Conservation (phyloP, 345 rosid species). For the Clausena lansium region DNA sequence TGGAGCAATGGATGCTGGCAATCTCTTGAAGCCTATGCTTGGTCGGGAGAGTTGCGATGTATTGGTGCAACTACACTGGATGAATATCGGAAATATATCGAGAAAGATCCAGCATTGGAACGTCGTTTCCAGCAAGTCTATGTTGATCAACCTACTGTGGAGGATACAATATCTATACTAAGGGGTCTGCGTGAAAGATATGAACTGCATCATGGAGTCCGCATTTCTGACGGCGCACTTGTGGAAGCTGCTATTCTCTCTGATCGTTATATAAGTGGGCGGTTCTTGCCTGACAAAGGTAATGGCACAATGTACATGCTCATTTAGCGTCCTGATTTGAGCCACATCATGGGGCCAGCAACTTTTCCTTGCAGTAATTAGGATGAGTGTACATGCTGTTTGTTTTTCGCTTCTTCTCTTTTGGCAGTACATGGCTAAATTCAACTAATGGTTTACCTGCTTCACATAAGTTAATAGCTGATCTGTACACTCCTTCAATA, state of each 20-base stretch:
- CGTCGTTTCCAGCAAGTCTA: conserved; percentile 99
- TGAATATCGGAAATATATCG: conserved; percentile 93
- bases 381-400: background rate
- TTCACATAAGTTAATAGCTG: background rate
- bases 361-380: background rate
- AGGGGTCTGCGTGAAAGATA: conserved; percentile 98
- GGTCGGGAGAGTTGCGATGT: conserved; percentile 94
- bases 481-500: background rate
- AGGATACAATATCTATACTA: conserved; percentile 85
- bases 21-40: conserved; percentile 97
- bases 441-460: background rate
- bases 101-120: conserved; percentile 98
- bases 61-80: conserved; percentile 98
- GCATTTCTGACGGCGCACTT: conserved; percentile 95
- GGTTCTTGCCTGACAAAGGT: conserved; percentile 99
- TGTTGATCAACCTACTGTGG: conserved; percentile 96
- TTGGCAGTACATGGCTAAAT: background rate
- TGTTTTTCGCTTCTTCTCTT: background rate
- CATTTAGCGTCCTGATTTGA: background rate
- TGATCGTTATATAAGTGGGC: conserved; percentile 96
- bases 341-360: background rate
- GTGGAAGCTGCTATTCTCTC: conserved; percentile 97
- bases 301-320: background rate
- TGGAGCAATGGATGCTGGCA: conserved; percentile 99
- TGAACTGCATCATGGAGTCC: conserved; percentile 98